Percentiles rank a stretch among this genome's conserved stretches.
phyloP scores from a whole-genome alignment of 2,329 filamentous ascomycete genomes.

The Paecilomyces fulvus region DNA sequence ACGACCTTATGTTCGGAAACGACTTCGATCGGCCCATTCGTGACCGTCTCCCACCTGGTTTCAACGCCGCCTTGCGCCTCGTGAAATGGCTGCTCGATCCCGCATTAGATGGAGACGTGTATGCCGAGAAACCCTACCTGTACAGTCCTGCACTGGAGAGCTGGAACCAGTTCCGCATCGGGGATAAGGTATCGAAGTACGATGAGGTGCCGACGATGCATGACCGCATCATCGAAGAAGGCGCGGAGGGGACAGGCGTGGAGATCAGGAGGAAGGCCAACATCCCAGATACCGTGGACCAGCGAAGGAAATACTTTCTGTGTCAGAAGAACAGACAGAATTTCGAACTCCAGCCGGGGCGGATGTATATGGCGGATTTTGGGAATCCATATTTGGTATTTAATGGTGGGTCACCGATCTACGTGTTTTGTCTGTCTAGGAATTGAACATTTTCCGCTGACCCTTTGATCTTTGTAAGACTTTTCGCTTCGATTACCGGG shows the following conservation, averaged over 20 bases:
- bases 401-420: constrained; percentile 43
- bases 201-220: constrained; percentile 31
- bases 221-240: constrained; percentile 54
- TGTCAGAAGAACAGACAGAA: constrained; percentile 45
- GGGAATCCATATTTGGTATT: constrained; percentile 93
- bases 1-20: constrained; percentile 83
- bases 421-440: neutral
- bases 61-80: constrained; percentile 73
- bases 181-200: constrained; percentile 32
- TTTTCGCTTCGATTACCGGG: constrained; percentile 32
- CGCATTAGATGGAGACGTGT: constrained; percentile 79
- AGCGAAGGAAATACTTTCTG: constrained; percentile 54
- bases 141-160: constrained; percentile 75
- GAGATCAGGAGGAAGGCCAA: constrained; percentile 39
- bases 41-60: constrained; percentile 76
- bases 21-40: constrained; percentile 90
- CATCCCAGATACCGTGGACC: constrained; percentile 46
- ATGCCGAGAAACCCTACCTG: constrained; percentile 75
- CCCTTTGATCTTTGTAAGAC: constrained; percentile 11
- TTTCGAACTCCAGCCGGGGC: constrained; percentile 55
- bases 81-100: constrained; percentile 90
- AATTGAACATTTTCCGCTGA: neutral
- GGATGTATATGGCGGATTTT: constrained; percentile 62
- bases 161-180: constrained; percentile 69
- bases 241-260: constrained; percentile 51